These are phyloP conservation scores for Tetrastigma voinierianum DNA, from an alignment of 164 flowering plant species.

Conservation along the genomic window DNA sequence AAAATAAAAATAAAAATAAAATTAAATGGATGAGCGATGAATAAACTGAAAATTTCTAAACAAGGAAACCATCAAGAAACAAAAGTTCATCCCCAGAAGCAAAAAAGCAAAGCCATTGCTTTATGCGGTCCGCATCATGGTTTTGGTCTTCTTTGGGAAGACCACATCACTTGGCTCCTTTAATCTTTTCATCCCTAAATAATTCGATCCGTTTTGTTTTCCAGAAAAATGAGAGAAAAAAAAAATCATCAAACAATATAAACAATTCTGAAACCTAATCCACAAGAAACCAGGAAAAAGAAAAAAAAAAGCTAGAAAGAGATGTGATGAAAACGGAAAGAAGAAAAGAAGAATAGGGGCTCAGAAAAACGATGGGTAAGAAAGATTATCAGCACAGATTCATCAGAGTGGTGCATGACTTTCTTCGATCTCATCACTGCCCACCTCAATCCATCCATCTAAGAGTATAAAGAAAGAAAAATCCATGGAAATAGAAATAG, in stretches of 20 bases:
- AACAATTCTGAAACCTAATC: background rate
- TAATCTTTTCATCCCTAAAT: background rate
- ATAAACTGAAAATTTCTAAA: background rate
- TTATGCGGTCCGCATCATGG: constrained; percentile 64
- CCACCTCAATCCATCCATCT: background rate
- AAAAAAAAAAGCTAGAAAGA: background rate
- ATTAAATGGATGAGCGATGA: background rate
- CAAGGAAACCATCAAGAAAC: constrained; percentile 48
- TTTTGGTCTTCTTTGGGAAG: constrained; percentile 16
- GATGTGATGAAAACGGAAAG: background rate
- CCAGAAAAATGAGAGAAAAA: background rate
- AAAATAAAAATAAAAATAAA: background rate
- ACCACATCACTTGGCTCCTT: constrained; percentile 42
- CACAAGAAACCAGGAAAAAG: background rate
- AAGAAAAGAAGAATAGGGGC: constrained; percentile 16
- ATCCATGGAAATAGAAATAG: background rate
- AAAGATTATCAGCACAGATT: constrained; percentile 41
- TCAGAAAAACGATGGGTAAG: constrained; percentile 42
- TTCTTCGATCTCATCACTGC: constrained; percentile 38
- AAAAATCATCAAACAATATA: too few relatives aligned
- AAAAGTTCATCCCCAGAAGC: constrained; percentile 42
- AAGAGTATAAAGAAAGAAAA: background rate
- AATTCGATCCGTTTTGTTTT: too few relatives aligned
- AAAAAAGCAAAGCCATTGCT: constrained; percentile 4
- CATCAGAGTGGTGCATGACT: constrained; percentile 61